phyloP scores from a whole-genome alignment of 202 grass and related monocot genomes.

The Saccharum hybrid region DNA sequence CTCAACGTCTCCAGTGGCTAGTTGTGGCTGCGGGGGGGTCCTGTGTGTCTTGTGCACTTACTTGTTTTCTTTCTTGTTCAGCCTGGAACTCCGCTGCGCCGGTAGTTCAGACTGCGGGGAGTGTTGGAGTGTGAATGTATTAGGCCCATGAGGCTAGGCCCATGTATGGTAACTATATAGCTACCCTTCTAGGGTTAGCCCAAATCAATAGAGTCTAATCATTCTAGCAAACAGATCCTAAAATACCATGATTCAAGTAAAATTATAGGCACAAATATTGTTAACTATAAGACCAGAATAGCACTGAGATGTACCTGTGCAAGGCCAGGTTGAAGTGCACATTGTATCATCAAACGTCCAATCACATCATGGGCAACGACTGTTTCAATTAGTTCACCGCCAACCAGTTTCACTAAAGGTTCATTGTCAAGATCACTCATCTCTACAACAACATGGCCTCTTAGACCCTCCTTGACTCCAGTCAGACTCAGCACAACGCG shows the following conservation, averaged over 20 bases:
- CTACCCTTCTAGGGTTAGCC: no score
- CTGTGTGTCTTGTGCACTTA: no score
- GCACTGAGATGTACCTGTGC: constrained; percentile 71
- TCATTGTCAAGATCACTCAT: constrained; percentile 99
- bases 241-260: neutral
- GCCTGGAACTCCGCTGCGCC: no score
- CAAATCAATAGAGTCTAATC: no score
- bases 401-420: constrained; percentile 95
- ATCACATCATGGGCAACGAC: constrained; percentile 99
- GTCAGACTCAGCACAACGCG: constrained; percentile 91
- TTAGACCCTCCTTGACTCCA: constrained; percentile 94
- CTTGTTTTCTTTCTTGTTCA: no score
- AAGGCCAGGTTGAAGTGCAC: constrained; percentile 94
- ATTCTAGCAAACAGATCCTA: no score
- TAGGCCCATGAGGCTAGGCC: no score
- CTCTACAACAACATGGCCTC: constrained; percentile 93
- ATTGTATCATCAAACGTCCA: constrained; percentile 99
- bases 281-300: constrained; percentile 5
- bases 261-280: neutral
- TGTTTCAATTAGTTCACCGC: constrained; percentile 90
- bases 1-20: no score
- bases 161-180: no score
- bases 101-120: no score
- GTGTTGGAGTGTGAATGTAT: no score
- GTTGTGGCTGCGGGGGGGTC: no score